Evolutionary conservation across 257 asterid species (phyloP), one percentile per base, ranked within the genome.

Genomic region (Solanum etuberosum): DNA sequence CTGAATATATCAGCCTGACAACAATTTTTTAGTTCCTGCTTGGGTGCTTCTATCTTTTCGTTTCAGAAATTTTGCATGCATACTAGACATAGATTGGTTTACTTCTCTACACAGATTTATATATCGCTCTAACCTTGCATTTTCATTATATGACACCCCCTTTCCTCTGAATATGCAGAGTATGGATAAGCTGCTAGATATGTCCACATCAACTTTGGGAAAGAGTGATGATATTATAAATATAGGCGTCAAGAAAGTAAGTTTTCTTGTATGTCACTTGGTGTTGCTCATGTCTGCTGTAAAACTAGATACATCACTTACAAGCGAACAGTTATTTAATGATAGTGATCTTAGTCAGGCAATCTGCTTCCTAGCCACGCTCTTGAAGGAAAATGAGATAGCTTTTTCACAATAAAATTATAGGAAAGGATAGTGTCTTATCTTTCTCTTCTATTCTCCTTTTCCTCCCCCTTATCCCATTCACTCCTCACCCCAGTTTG

Each of bases 101-200:
- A 81, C 40, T 43, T 81, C 43, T 81, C 67, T 81, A 80, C 40
- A 43, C 6, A 80, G 42, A 43, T 48, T 43, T 81, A 25, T 40
- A 18, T 81, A 20, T 46, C 7, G 42, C 38, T 8, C 38, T 29
- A 48, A 48, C 42, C 67, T 10, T 81, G 85, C 43, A 81, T 29
- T 51, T 48, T 48, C 83, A 78, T 88, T 86, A 48, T 85, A 83
- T 87, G 84, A 51, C 83, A 83, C 82, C 86, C 86, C 54, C 16
- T 84, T 83, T 89, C 77, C 35, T 70, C 72, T 72, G 74, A 88
- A 83, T 86, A 51, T 91, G 92, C 98, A 96, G 99, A 93, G 98
- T 88, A 87, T 96, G 91, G 98, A 95, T 86, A 93, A 89, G 87
- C 95, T 96, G 87, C 87, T 95, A 67, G 91, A 91, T 42, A 86